These are phyloP conservation scores for Allium sativum DNA, from an alignment of 106 monocot genomes.

Conservation along the genomic window DNA sequence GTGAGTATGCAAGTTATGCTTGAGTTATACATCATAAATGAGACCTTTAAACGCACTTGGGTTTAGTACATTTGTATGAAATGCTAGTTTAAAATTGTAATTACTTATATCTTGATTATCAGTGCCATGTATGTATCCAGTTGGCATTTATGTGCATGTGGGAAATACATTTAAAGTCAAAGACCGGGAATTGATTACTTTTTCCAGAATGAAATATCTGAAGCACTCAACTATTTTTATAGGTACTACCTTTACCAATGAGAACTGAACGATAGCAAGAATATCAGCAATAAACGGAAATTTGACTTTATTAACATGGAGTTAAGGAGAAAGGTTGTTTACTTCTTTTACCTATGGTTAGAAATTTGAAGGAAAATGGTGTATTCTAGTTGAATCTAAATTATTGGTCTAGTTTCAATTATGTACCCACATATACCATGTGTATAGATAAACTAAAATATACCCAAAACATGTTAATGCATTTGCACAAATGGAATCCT, in stretches of 20 bases:
- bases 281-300: no score
- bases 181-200: slow-evolving; percentile 19
- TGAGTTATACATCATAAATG: no score
- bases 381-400: neutral
- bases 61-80: no score
- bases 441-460: no score
- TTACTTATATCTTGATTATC: neutral
- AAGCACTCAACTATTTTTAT: slow-evolving; percentile 13
- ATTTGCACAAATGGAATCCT: slow-evolving; percentile 16
- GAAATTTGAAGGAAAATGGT: slow-evolving; percentile 15
- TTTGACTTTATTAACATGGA: no score
- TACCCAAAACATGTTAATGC: neutral
- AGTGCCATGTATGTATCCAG: slow-evolving; percentile 13
- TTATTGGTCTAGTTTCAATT: neutral
- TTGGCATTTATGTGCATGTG: slow-evolving; percentile 12
- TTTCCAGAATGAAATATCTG: slow-evolving; percentile 15
- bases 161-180: slow-evolving; percentile 5
- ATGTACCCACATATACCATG: no score
- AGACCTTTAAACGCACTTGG: no score
- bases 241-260: slow-evolving; percentile 5
- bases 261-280: no score
- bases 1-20: neutral
- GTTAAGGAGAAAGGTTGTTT: neutral
- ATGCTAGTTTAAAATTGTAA: neutral
- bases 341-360: neutral